Evolutionary conservation across 352 stramenopile genomes (phyloP).

Genomic region (Pythium chondricola): DNA sequence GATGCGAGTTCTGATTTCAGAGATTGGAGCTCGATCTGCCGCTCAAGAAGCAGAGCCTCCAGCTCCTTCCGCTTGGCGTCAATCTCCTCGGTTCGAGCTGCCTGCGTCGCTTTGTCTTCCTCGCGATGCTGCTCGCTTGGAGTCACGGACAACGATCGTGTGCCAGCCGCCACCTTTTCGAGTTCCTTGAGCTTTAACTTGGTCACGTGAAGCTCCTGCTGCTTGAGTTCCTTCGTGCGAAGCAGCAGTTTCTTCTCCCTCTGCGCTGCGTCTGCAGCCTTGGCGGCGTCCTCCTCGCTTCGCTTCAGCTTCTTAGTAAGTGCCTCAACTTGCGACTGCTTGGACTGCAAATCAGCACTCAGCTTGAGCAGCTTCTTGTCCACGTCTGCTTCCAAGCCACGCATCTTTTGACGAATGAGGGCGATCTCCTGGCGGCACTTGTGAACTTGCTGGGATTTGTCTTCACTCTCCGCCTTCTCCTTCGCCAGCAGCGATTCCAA

Average conservation of each 20-base stretch:
- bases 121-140: neutral
- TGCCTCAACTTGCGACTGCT: constrained; percentile 49
- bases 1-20: constrained; percentile 46
- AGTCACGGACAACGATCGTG: too few species aligned
- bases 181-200: constrained; percentile 60
- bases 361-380: constrained; percentile 55
- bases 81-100: constrained; percentile 5
- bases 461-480: constrained; percentile 50
- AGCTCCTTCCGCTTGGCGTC: constrained; percentile 37
- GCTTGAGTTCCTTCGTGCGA: constrained; percentile 51
- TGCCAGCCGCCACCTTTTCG: constrained; percentile 27
- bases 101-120: neutral
- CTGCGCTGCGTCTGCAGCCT: constrained; percentile 37
- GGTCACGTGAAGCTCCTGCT: constrained; percentile 52
- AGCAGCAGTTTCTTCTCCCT: constrained; percentile 42
- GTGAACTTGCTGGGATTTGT: constrained; percentile 46
- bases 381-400: constrained; percentile 43
- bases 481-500: constrained; percentile 53
- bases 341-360: constrained; percentile 42
- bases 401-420: constrained; percentile 49
- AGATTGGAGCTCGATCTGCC: constrained; percentile 44
- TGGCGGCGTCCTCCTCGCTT: constrained; percentile 43
- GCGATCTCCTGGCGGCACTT: constrained; percentile 56
- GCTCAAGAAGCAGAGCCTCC: constrained; percentile 44
- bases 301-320: constrained; percentile 49